Evolutionary conservation across 2,329 filamentous ascomycete genomes (phyloP), one percentile per base, ranked within the genome.

Genomic region (Malbranchea cinnamomea): DNA sequence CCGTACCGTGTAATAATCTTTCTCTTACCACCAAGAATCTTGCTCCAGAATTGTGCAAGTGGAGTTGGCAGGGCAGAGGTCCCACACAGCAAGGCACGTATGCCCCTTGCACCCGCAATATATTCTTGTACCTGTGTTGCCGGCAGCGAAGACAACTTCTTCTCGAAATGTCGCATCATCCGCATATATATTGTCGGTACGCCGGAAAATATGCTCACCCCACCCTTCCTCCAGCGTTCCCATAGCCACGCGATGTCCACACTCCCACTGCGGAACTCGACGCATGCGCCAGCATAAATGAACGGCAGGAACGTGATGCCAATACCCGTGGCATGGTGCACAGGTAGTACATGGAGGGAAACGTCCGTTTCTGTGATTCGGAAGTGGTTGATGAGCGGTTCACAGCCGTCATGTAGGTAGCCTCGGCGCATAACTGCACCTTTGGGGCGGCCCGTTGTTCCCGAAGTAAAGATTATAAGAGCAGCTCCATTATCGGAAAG

Each of bases 401-500:
- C 17, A 10, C 32, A 31, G 18, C 26, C 30, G n/a, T 37, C 35
- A 19, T 39, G 35, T 9, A 39, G 30, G 20, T 29, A 37, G n/a
- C 30, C 33, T 6, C 35, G 27, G n/a, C 22, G 23, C 32, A 37
- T 36, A 1, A 62, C 57, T 9, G 56, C 53, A 10, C 56, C 59
- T 37, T 62, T 63, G 0, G 59, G 60, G 1, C 52, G 52, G 0
- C 59, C 60, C 2, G 59, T 63, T 0, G 57, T 63, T 1, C 59
- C 59, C n/a, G 54, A 59, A 2, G 57, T 62, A 42, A 60, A 62
- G 28, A 49, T 47, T 23, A 49, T 39, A 10, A 48, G 38, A 6
- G 43, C 47, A 5, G 45, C 35, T 4, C 27, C 40, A 31, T 49
- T 47, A 20, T 40, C 44, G 27, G 46, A 41, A 12, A 38, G 38